Percentiles rank a stretch among this genome's conserved stretches.
These are phyloP conservation scores for Penicillium macrosclerotiorum DNA, from an alignment of 495 filamentous ascomycete species.

Conservation along the genomic window DNA sequence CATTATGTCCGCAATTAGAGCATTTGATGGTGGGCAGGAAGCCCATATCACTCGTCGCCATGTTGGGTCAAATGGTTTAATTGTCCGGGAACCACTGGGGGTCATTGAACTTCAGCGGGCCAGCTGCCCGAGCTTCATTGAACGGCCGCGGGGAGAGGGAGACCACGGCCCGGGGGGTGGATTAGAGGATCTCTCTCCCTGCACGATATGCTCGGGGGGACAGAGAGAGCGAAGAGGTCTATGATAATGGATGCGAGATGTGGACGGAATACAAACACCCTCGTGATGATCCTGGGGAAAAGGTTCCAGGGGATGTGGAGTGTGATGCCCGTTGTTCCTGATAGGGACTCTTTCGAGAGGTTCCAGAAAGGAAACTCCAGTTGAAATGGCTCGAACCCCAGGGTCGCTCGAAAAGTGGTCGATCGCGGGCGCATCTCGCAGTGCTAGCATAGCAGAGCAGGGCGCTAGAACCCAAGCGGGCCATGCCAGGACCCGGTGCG, in stretches of 20 bases:
- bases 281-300: neutral
- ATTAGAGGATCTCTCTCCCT: no score
- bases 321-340: neutral
- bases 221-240: no score
- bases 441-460: neutral
- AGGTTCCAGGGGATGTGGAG: no score
- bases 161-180: no score
- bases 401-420: constrained; percentile 1
- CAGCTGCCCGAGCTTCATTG: constrained; percentile 12
- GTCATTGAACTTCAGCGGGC: constrained; percentile 16
- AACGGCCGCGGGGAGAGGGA: neutral
- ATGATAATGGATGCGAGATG: no score
- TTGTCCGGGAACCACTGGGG: constrained; percentile 1
- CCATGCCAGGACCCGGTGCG: constrained; percentile 5
- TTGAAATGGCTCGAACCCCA: neutral
- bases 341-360: neutral
- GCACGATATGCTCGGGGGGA: no score
- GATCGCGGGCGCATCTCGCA: constrained; percentile 5
- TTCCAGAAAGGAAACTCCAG: neutral
- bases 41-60: constrained; percentile 41
- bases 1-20: constrained; percentile 79
- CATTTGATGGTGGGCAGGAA: constrained; percentile 94
- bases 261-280: no score
- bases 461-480: constrained; percentile 2
- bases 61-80: constrained; percentile 5